phyloP scores from a whole-genome alignment of 768 basidiomycete species.

The Pleurotus ostreatus region DNA sequence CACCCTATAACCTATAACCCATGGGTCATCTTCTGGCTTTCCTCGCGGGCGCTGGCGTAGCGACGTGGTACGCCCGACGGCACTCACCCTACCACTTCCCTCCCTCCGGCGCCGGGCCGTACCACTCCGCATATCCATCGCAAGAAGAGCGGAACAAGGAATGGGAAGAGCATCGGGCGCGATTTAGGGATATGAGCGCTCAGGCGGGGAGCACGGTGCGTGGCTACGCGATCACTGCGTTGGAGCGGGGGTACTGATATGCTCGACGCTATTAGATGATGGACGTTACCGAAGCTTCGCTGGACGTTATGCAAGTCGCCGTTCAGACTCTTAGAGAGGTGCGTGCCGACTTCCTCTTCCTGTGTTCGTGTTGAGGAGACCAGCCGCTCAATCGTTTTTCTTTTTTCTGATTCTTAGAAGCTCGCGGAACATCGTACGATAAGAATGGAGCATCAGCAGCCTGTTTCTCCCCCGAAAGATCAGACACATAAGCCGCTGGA shows the following conservation, averaged over 20 bases:
- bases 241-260: background rate
- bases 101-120: background rate
- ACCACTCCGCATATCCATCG: background rate
- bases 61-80: conserved; percentile 1
- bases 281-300: conserved; percentile 1
- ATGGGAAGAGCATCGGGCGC: conserved; percentile 4
- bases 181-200: conserved; percentile 4
- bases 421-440: background rate
- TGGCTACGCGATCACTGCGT: background rate
- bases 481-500: too few species aligned
- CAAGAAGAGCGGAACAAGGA: background rate
- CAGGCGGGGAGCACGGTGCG: conserved; percentile 2
- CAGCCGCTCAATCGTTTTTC: too few species aligned
- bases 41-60: background rate
- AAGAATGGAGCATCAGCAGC: background rate
- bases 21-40: background rate
- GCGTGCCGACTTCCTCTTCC: background rate
- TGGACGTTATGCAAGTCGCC: conserved; percentile 4
- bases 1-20: background rate
- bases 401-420: background rate
- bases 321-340: conserved; percentile 2
- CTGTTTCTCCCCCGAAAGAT: background rate
- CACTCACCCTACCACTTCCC: background rate
- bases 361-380: too few species aligned
- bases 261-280: background rate